Percentiles rank a stretch among this genome's conserved stretches.
phyloP scores from a whole-genome alignment of 1,284 basidiomycete genomes.

The Irpex sp. region DNA sequence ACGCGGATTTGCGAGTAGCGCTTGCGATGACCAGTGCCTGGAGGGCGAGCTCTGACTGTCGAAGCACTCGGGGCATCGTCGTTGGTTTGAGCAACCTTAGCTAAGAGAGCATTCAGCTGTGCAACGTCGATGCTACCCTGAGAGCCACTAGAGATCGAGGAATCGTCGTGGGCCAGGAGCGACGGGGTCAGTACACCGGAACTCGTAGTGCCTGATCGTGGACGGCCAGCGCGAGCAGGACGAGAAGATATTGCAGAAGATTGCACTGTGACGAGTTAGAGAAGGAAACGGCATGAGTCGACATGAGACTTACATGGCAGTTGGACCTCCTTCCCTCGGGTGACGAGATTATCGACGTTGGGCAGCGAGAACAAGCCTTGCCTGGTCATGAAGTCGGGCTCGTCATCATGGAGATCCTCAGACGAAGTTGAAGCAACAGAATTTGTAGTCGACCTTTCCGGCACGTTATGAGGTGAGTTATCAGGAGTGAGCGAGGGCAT shows the following conservation, averaged over 20 bases:
- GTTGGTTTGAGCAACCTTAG: constrained; percentile 37
- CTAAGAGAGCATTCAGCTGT: constrained; percentile 53
- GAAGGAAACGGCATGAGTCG: background rate
- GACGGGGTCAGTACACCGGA: constrained; percentile 72
- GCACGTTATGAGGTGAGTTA: constrained; percentile 15
- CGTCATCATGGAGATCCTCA: constrained; percentile 60
- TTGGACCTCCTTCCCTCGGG: constrained; percentile 59
- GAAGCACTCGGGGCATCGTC: constrained; percentile 33
- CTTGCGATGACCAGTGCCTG: constrained; percentile 65
- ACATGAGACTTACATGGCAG: constrained; percentile 43
- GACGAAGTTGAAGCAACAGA: constrained; percentile 62
- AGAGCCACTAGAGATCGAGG: constrained; percentile 63
- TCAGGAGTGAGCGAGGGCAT: background rate
- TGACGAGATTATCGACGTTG: constrained; percentile 64
- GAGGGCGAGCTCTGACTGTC: constrained; percentile 36
- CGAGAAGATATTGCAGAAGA: constrained; percentile 52
- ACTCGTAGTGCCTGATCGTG: constrained; percentile 62
- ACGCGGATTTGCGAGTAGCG: constrained; percentile 60
- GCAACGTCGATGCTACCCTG: constrained; percentile 73
- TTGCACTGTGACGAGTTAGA: constrained; percentile 31
- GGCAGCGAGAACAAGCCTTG: constrained; percentile 61
- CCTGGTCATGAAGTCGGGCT: constrained; percentile 54
- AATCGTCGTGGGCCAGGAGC: constrained; percentile 59
- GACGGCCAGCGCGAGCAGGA: constrained; percentile 48
- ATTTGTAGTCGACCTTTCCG: constrained; percentile 44